Evolutionary conservation across 2,329 filamentous ascomycete species (phyloP).

Genomic region (Ophiostoma sp.): DNA sequence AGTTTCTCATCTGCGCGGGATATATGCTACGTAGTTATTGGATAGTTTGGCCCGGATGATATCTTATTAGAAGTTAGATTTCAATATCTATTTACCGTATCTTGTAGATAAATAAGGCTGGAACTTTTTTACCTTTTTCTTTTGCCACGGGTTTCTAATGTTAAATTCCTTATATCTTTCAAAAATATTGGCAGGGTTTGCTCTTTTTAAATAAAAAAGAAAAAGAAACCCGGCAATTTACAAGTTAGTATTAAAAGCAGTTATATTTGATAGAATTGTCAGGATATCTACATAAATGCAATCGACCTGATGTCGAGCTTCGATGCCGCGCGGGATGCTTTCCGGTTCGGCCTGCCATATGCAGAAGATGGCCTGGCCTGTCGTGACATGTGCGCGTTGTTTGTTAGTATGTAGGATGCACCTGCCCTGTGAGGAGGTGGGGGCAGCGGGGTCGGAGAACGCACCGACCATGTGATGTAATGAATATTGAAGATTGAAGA

Average conservation of each 20-base stretch:
- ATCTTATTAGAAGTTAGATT: no score
- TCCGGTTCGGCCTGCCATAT: neutral
- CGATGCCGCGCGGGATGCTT: neutral
- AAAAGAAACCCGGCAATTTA: neutral
- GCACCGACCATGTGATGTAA: slow-evolving; percentile 20
- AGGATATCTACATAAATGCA: neutral
- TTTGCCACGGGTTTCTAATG: no score
- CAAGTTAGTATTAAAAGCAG: no score
- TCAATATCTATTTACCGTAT: neutral
- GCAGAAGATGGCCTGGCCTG: neutral
- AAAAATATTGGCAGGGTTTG: no score
- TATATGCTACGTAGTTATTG: neutral
- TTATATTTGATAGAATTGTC: neutral
- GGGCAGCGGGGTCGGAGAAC: slow-evolving; percentile 18
- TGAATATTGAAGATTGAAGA: neutral
- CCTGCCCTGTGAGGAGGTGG: slow-evolving; percentile 4
- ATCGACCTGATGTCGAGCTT: neutral
- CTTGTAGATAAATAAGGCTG: no score
- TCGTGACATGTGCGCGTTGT: slow-evolving; percentile 1
- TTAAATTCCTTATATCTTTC: no score
- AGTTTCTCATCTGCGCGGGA: neutral
- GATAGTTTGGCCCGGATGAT: no score
- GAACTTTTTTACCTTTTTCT: no score
- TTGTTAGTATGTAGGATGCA: neutral
- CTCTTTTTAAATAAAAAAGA: no score